Evolutionary conservation across 2,329 filamentous ascomycete species (phyloP).

Genomic region (Raffaelea albimanens): DNA sequence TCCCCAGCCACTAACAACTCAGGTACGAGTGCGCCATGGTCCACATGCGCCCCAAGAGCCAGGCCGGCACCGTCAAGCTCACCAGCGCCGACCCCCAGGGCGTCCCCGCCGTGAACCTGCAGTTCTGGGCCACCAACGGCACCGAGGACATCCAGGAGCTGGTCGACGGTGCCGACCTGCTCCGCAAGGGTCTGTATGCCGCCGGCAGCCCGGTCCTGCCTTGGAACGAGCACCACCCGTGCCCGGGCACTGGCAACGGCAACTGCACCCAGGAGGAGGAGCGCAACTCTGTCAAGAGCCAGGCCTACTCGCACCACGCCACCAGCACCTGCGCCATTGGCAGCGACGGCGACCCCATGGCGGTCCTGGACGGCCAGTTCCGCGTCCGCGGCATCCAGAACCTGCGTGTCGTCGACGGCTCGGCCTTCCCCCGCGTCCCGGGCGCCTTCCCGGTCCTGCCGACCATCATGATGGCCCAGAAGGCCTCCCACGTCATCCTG

Average conservation of each 20-base stretch:
- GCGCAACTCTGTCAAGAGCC: background rate
- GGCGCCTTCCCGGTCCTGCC: constrained; percentile 6
- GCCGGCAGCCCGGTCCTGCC: background rate
- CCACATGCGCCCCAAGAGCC: constrained; percentile 9
- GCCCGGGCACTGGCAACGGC: background rate
- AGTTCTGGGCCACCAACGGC: constrained; percentile 1
- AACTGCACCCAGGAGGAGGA: constrained; percentile 6
- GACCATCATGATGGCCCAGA: constrained; percentile 6
- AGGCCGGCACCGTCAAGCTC: too few relatives aligned
- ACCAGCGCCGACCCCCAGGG: constrained; percentile 50
- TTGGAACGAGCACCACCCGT: constrained; percentile 5
- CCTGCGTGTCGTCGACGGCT: constrained; percentile 11
- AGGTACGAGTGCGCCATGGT: constrained; percentile 11
- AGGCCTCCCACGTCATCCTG: constrained; percentile 8
- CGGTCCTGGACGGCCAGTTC: constrained; percentile 8
- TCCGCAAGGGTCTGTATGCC: constrained; percentile 3
- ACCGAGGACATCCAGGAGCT: constrained; percentile 6
- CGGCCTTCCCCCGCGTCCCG: constrained; percentile 8
- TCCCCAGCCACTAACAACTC: too few relatives aligned
- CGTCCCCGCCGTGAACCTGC: constrained; percentile 43
- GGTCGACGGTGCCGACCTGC: constrained; percentile 9
- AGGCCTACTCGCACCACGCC: constrained; percentile 6
- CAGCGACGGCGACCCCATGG: constrained; percentile 5
- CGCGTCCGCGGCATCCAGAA: constrained; percentile 9
- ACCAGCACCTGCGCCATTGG: constrained; percentile 6